phyloP scores from a whole-genome alignment of 257 asterid genomes.

The Jasminum sambac region DNA sequence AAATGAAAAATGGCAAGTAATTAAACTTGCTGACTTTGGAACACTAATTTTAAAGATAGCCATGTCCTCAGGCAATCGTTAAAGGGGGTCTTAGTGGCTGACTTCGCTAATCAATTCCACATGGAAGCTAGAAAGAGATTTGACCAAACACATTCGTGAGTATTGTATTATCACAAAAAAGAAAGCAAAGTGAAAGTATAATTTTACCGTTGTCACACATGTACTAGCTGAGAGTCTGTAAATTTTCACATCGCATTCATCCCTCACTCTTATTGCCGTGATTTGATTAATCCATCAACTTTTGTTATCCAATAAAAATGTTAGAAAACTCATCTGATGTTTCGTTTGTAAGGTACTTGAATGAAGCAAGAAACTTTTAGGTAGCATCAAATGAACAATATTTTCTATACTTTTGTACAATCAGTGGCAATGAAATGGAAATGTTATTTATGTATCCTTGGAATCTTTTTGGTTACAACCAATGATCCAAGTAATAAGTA shows the following conservation, averaged over 20 bases:
- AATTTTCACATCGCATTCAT: background rate
- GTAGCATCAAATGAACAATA: background rate
- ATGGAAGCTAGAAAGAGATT: background rate
- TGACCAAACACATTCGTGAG: background rate
- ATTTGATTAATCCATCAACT: background rate
- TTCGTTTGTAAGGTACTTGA: background rate
- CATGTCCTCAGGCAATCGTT: background rate
- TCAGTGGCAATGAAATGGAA: background rate
- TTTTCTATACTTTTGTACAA: constrained; percentile 1
- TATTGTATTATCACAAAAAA: background rate
- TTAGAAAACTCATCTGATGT: constrained; percentile 1
- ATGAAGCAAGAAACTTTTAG: background rate
- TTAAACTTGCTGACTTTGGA: background rate
- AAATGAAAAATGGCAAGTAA: background rate
- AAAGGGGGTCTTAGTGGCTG: background rate
- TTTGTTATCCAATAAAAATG: background rate
- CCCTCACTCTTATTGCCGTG: background rate
- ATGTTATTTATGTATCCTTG: background rate
- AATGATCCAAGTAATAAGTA: no score
- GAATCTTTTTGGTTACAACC: no score
- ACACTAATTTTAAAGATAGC: background rate
- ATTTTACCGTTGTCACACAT: background rate
- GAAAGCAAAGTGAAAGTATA: background rate
- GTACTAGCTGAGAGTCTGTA: background rate
- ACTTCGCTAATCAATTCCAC: background rate